Base-by-base conservation (phyloP, 495 filamentous ascomycete genomes). In the Chaetomidium leptoderma region DNA sequence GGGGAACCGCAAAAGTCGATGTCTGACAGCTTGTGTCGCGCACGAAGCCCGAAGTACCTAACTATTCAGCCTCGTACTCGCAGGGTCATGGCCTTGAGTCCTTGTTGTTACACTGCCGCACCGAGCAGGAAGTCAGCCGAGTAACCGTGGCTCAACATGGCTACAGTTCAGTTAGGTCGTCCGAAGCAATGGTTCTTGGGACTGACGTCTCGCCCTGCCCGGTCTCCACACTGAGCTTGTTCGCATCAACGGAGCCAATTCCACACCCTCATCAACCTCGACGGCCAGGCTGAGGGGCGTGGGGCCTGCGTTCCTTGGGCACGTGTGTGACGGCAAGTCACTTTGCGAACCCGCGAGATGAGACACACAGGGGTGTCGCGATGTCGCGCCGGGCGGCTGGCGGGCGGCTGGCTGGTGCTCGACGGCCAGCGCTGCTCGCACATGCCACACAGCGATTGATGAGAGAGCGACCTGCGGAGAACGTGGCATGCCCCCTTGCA, bases 401-500 rank as follows among this genome's bases (percentile, higher is more conserved):
- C 37, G 11, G 29, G 26, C 11, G n/a, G 7, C 33, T 17, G 33
- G 19, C 23, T 24, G 23, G 42, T 23, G 42, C 21, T 32, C 9
- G 29, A 33, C 16, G n/a, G 32, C 17, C 32, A n/a, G 19, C 23
- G n/a, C 24, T 26, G 19, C 6, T 17, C 16, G 9, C 49, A 40
- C 49, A 52, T 52, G 49, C 13, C 14, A 5, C 4, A n/a, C n/a
- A n/a, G n/a, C n/a, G n/a, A n/a, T n/a, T n/a, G n/a, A n/a, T n/a
- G n/a, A n/a, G n/a, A n/a, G n/a, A 11, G 7, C 0, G 35, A 33
- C 37, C 16, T 17, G 40, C 17, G 8, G 39, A n/a, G 39, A 60
- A 46, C 36, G 53, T 61, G 53, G 53, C 59, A 43, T 21, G n/a
- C 14, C 32, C 53, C 59, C 53, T 43, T 56, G 47, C 58, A 51